phyloP scores from a whole-genome alignment of 2,329 filamentous ascomycete species.

The Dothidotthia symphoricarpi region DNA sequence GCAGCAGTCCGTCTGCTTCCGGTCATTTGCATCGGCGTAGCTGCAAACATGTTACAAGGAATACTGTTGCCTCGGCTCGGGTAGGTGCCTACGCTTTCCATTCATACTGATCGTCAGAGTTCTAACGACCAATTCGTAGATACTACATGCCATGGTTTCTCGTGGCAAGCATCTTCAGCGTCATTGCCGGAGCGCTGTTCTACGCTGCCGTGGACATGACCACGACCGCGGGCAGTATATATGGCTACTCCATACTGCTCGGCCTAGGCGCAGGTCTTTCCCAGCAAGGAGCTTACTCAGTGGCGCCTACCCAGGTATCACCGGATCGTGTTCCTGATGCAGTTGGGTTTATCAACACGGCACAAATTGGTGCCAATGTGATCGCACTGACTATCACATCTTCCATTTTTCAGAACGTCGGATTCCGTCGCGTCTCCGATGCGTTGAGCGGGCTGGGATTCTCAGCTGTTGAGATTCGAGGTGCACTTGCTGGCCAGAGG shows the following conservation, averaged over 20 bases:
- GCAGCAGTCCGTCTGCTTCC: too few relatives aligned
- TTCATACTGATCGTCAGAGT: too few relatives aligned
- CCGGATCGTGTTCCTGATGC: slow-evolving; percentile 13
- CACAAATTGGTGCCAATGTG: slow-evolving; percentile 24
- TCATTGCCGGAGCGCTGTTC: slow-evolving; percentile 39
- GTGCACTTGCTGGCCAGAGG: slow-evolving; percentile 12
- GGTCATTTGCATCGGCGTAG: too few relatives aligned
- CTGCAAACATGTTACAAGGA: too few relatives aligned
- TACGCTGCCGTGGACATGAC: slow-evolving; percentile 14
- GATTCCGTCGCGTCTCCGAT: slow-evolving; percentile 12
- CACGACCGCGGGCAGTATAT: slow-evolving; percentile 14
- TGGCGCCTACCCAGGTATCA: slow-evolving; percentile 11
- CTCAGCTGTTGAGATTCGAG: slow-evolving; percentile 10
- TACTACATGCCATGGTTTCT: slow-evolving; percentile 27
- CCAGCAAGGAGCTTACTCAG: slow-evolving; percentile 19
- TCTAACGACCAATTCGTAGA: too few relatives aligned
- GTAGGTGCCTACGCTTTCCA: slow-evolving; percentile 41
- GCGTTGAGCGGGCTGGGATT: slow-evolving; percentile 14
- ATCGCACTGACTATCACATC: slow-evolving; percentile 25
- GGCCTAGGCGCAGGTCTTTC: too few relatives aligned
- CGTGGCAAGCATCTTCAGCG: slow-evolving; percentile 33
- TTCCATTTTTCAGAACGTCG: slow-evolving; percentile 30
- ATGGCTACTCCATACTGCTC: slow-evolving; percentile 24
- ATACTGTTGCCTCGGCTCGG: too few relatives aligned
- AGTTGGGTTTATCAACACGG: slow-evolving; percentile 20